These are phyloP conservation scores for Aspergillus sp. DNA, from an alignment of 2,329 filamentous ascomycete species.

Conservation along the genomic window DNA sequence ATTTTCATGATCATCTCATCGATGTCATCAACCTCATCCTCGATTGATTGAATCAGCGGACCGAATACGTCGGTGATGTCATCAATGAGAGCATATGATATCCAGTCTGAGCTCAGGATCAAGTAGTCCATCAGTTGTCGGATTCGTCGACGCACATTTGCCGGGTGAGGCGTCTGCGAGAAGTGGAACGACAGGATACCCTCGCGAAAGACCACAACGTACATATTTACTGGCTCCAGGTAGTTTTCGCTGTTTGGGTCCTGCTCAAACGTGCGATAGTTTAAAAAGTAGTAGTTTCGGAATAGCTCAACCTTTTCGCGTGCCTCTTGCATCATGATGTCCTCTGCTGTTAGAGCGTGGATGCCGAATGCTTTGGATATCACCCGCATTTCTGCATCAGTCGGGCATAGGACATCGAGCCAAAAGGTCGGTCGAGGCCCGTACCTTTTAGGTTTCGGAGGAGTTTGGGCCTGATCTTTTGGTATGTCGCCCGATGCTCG, in stretches of 20 bases:
- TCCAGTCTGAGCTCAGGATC: conserved; percentile 93
- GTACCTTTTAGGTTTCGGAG: conserved; percentile 50
- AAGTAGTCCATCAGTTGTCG: conserved; percentile 93
- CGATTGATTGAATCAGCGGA: conserved; percentile 86
- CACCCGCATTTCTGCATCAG: conserved; percentile 92
- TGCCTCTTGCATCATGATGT: conserved; percentile 95
- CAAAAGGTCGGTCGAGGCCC: conserved; percentile 93
- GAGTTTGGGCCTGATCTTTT: conserved; percentile 20
- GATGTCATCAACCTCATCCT: conserved; percentile 95
- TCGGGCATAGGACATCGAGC: conserved; percentile 89
- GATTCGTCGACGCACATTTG: conserved; percentile 91
- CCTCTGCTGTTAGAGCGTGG: conserved; percentile 90
- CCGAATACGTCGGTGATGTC: conserved; percentile 97
- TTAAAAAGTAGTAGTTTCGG: conserved; percentile 97
- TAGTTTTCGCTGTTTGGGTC: conserved; percentile 86
- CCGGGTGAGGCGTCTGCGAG: conserved; percentile 90
- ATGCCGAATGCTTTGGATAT: conserved; percentile 92
- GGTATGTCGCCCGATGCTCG: conserved; percentile 24
- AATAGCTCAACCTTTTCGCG: conserved; percentile 98
- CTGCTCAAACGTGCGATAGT: conserved; percentile 96
- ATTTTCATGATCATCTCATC: conserved; percentile 86
- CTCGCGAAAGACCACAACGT: conserved; percentile 93
- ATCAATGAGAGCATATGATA: conserved; percentile 96
- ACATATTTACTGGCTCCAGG: conserved; percentile 94
- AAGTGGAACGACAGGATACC: conserved; percentile 97